phyloP scores from a whole-genome alignment of 1,284 basidiomycete species.

The Malassezia arunalokei region DNA sequence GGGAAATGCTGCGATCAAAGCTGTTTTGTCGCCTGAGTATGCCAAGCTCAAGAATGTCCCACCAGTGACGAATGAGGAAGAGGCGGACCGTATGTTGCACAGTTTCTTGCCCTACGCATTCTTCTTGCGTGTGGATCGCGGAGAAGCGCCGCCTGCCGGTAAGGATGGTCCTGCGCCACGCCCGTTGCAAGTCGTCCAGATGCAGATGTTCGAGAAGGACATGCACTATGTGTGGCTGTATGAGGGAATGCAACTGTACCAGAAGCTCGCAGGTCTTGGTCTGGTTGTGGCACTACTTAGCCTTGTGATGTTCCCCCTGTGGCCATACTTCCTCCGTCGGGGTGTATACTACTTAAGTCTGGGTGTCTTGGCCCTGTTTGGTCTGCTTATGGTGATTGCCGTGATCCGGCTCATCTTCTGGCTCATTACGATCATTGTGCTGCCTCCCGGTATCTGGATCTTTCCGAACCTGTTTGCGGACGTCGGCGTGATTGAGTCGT shows the following conservation, averaged over 20 bases:
- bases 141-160: slow-evolving; percentile 58
- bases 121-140: slow-evolving; percentile 43
- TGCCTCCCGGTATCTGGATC: slow-evolving; percentile 90
- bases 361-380: slow-evolving; percentile 74
- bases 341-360: slow-evolving; percentile 94
- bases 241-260: slow-evolving; percentile 83
- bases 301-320: slow-evolving; percentile 97
- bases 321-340: slow-evolving; percentile 82
- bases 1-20: slow-evolving; percentile 61
- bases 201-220: slow-evolving; percentile 55
- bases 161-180: slow-evolving; percentile 23
- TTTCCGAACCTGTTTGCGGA: slow-evolving; percentile 97
- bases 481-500: slow-evolving; percentile 94
- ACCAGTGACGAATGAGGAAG: slow-evolving; percentile 54
- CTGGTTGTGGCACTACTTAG: slow-evolving; percentile 92
- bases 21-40: slow-evolving; percentile 78
- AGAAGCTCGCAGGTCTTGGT: slow-evolving; percentile 75
- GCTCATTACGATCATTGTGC: slow-evolving; percentile 73
- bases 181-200: slow-evolving; percentile 56
- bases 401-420: slow-evolving; percentile 88
- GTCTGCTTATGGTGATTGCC: slow-evolving; percentile 78
- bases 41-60: slow-evolving; percentile 65
- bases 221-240: slow-evolving; percentile 81
- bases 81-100: slow-evolving; percentile 62
- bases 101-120: slow-evolving; percentile 59